Conservation (phyloP, 768 basidiomycete species). For the Lanmaoa rubissima region DNA sequence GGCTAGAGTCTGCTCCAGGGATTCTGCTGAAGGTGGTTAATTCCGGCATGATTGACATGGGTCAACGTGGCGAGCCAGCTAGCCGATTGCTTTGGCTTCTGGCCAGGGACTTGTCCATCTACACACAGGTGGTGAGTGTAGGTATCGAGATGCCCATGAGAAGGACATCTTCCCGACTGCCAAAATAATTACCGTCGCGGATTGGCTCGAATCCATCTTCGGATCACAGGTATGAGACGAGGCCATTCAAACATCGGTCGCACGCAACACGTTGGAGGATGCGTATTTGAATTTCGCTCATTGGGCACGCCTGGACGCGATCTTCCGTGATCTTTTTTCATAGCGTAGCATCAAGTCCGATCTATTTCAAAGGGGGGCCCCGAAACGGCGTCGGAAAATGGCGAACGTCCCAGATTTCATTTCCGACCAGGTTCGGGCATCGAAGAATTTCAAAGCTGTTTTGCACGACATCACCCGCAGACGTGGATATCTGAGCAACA, state of each 20-base stretch:
- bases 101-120: conserved; percentile 1
- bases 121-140: background rate
- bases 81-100: conserved; percentile 8
- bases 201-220: conserved; percentile 15
- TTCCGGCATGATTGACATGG: conserved; percentile 5
- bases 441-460: background rate
- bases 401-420: conserved; percentile 17
- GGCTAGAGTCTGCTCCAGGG: background rate
- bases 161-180: conserved; percentile 7
- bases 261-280: conserved; percentile 2
- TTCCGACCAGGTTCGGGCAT: conserved; percentile 12
- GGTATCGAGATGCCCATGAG: background rate
- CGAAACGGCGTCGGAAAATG: background rate
- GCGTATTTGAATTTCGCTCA: conserved; percentile 15
- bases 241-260: background rate
- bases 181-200: conserved; percentile 9
- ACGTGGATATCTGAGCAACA: background rate
- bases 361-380: conserved; percentile 6
- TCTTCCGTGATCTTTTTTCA: background rate
- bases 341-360: background rate
- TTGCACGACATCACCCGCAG: background rate
- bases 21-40: background rate
- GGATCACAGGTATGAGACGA: background rate
- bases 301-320: conserved; percentile 12
- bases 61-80: conserved; percentile 5